phyloP scores from a whole-genome alignment of 2,329 filamentous ascomycete species.

The Aspergillus clavatus region DNA sequence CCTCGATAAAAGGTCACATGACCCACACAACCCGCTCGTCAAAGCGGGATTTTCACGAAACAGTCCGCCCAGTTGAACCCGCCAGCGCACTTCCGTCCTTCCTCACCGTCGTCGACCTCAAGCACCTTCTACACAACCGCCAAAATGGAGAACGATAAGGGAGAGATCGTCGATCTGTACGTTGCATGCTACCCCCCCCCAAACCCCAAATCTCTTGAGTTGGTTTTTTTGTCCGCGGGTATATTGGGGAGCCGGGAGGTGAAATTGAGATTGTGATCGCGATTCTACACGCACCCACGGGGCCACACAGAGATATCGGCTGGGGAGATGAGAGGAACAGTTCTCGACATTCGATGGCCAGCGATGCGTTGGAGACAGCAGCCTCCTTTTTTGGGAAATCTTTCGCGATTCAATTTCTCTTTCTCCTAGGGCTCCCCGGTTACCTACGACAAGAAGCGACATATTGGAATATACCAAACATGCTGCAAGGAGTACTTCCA shows the following conservation, averaged over 20 bases:
- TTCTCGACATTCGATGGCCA: no score
- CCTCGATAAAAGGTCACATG: conserved; percentile 40
- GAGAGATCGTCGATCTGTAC: conserved; percentile 99
- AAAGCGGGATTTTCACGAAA: conserved; percentile 26
- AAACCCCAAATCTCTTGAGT: conserved; percentile 8
- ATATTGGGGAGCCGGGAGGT: not conserved
- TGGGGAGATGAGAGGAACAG: no score
- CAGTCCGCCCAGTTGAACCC: conserved; percentile 24
- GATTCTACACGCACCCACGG: no score
- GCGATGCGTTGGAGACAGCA: no score
- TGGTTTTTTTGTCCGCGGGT: not conserved
- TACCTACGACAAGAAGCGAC: not conserved
- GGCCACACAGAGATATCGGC: no score
- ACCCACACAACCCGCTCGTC: conserved; percentile 35
- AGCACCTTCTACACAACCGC: conserved; percentile 36
- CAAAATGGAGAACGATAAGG: conserved; percentile 99
- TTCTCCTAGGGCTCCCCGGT: no score
- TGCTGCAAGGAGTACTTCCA: conserved; percentile 6
- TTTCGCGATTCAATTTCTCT: no score
- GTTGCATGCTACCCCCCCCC: conserved; percentile 33
- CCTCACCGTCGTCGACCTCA: conserved; percentile 35
- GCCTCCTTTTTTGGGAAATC: no score
- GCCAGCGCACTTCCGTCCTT: conserved; percentile 22
- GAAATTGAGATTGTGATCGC: not conserved
- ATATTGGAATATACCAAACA: no score